Base-by-base conservation (phyloP, 352 stramenopile genomes). In the Albugo laibachii region DNA sequence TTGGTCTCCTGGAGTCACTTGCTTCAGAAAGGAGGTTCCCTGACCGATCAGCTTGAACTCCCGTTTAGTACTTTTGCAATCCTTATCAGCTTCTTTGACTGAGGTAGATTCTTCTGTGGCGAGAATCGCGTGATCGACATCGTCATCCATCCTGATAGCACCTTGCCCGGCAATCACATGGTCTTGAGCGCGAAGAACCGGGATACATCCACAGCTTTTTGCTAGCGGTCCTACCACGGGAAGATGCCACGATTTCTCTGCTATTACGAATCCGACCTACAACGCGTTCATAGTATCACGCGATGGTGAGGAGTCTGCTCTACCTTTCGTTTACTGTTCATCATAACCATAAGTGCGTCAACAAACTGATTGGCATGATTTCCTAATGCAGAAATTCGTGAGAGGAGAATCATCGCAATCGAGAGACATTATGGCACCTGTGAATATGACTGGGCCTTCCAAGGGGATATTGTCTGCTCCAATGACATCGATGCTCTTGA, bases 311-410 rank as follows among this genome's bases (percentile, higher is more conserved):
- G 40, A 16, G 27, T 15, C 16, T 38, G 15, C 6, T 38, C 10
- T 21, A 84, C 84, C 54, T 95, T 97, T 45, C 93, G 83, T 21
- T 86, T 74, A 48, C 73, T 96, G 0, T 78, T 97, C 65, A 93
- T 95, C 63, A 92, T 94, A 47, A 98, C 88, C 49, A 96, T 88
- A 34, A 98, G 66, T 3, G 77, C 93, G 61, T 99, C 95, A 35
- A 98, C 92, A 56, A 99, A 99, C 64, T 99, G 95, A 66, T 99
- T 99, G 21, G 92, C 84, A 68, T 99, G 95, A 67, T 98, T 98
- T 15, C 78, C 43, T 48, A 48, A 19, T 8, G 24, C 24, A 31
- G 3, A 31, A 3, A 31, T 31, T 48, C 20, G 43, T 8, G 40
- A 48, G 40, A 34, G 20, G 14, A 19, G 14, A 14, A 35, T 48